Base-by-base conservation (phyloP, 768 basidiomycete species). In the Tulasnella sp. region DNA sequence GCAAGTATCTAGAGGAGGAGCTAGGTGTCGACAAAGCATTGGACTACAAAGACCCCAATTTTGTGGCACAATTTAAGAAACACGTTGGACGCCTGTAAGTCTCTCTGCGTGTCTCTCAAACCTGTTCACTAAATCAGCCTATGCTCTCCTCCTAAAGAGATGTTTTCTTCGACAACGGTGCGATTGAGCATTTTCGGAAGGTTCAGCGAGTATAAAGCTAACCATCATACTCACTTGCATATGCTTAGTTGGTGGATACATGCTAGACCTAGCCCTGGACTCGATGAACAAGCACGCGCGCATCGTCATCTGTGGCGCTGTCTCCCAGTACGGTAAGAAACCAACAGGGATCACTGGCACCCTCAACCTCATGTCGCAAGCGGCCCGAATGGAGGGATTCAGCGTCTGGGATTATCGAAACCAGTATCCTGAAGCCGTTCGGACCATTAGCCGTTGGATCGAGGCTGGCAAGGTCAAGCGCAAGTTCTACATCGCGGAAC, bases 351-450 rank as follows among this genome's bases (percentile, higher is more conserved):
- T 94, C 13, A 73, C 78, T 60, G 78, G 78, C 51, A 90, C 88
- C 66, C 63, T 77, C 34, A 81, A 75, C 58, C 73, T 95, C 58
- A 92, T 96, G 64, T 66, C 78, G 0, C 83, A 85, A 68, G 79
- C 90, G 43, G 88, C 87, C 15, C 85, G 76, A 42, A 80, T 97
- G 1, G 76, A 87, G 67, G 94, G 94, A 7, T 96, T 91, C 72
- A 75, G 93, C 65, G 78, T 89, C 84, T 86, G 88, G 61, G 90
- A 97, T 71, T 93, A 92, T 68, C 75, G 68, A 0, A 61, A 75
- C 0, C 76, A 80, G 58, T 92, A 76, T 67, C 74, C 78, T 2
- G 75, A 72, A 34, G 89, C 84, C 0, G 72, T 78, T 24, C 70
- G 72, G 42, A 81, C 84, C 64, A 72, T 91, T 32, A 74, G 77